Conservation (phyloP, 768 basidiomycete genomes). For the Phlebiopsis gigantea region DNA sequence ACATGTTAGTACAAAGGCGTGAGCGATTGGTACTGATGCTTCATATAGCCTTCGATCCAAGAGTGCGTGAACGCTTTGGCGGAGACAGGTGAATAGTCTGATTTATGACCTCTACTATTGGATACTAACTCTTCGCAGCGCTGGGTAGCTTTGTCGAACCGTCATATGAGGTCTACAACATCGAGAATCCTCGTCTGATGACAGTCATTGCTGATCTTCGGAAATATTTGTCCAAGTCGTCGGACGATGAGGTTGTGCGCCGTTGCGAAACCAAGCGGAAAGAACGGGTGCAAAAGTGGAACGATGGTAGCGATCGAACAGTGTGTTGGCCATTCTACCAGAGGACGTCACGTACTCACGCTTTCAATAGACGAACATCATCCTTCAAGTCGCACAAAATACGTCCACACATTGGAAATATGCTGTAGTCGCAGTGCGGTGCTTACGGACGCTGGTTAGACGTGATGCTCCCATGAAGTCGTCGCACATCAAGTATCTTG, state of each 20-base stretch:
- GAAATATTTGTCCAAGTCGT: conserved; percentile 23
- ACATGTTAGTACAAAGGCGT: too few relatives aligned
- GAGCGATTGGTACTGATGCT: too few relatives aligned
- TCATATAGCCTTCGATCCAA: conserved; percentile 66
- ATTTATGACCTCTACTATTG: conserved; percentile 1
- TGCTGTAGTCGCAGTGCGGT: conserved; percentile 60
- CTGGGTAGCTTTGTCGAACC: conserved; percentile 60
- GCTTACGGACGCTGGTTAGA: conserved; percentile 62
- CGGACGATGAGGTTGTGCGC: conserved; percentile 34
- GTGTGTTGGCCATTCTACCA: conserved; percentile 30
- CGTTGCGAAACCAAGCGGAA: conserved; percentile 42
- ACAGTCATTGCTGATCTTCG: conserved; percentile 34
- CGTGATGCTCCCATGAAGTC: conserved; percentile 51
- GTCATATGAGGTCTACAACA: conserved; percentile 47
- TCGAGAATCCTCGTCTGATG: conserved; percentile 40
- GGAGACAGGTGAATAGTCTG: conserved; percentile 46
- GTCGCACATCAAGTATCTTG: conserved; percentile 49
- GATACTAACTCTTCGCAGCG: conserved; percentile 33
- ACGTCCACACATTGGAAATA: conserved; percentile 77
- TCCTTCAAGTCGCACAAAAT: conserved; percentile 56
- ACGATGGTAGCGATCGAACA: conserved; percentile 37
- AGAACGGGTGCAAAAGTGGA: conserved; percentile 34
- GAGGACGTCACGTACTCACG: conserved; percentile 4
- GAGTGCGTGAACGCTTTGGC: conserved; percentile 58
- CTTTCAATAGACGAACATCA: conserved; percentile 31